Evolutionary conservation across 2,329 filamentous ascomycete species (phyloP).

Genomic region (Pseudocercospora crystallina): DNA sequence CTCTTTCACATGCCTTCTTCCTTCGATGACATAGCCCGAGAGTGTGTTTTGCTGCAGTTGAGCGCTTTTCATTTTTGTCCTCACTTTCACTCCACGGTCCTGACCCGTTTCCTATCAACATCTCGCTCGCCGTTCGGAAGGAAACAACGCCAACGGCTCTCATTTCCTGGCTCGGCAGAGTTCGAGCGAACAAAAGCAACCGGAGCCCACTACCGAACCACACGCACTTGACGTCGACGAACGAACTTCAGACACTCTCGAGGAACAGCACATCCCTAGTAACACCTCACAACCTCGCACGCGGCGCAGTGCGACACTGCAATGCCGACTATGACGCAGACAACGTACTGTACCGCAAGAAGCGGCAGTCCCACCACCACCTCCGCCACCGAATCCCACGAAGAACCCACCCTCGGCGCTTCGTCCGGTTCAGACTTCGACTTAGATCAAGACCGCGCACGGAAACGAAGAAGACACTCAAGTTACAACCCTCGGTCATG

Average conservation of each 20-base stretch:
- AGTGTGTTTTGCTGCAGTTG: background rate
- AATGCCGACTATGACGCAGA: slow-evolving; percentile 18
- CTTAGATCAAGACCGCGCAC: slow-evolving; percentile 36
- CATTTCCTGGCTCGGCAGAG: background rate
- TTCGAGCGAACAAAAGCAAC: background rate
- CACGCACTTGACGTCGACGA: no score
- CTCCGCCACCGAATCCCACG: slow-evolving; percentile 30
- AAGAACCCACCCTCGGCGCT: slow-evolving; percentile 45
- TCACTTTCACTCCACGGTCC: background rate
- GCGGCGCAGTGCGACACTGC: background rate
- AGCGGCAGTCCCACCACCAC: slow-evolving; percentile 4
- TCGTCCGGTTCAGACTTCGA: slow-evolving; percentile 36
- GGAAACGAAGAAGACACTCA: slow-evolving; percentile 47
- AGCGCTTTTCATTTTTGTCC: slow-evolving; percentile 1
- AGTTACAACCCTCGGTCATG: slow-evolving; percentile 48
- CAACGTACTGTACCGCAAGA: slow-evolving; percentile 16
- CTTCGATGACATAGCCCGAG: background rate
- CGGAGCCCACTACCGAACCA: background rate
- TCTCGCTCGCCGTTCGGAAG: no score
- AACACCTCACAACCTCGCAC: background rate
- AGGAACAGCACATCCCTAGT: background rate
- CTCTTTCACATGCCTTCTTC: slow-evolving; percentile 1
- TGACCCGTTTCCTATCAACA: background rate
- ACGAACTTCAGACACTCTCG: no score
- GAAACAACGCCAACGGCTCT: no score